Base-by-base conservation (phyloP, 805 yeast species). In the Yamadazyma kitorensis region DNA sequence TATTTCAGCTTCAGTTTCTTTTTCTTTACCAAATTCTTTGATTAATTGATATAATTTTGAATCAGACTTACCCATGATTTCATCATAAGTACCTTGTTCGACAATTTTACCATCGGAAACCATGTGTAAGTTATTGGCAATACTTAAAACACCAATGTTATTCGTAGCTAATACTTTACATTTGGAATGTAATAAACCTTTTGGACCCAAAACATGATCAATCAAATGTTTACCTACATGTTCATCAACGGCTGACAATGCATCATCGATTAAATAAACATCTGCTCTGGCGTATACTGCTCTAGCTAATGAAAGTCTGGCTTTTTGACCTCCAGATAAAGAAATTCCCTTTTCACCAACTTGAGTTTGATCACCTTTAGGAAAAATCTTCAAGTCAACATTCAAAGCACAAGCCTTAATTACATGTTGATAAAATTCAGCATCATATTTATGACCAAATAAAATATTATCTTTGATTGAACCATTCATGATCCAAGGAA, bases 261-360 rank as follows among this genome's bases (percentile, higher is more conserved):
- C 86, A 60, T 93, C 98, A 57, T 93, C 98, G 43, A 93, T 63
- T 25, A 93, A 63, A 55, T 86, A 88, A 19, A 93, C 77, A 53
- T 93, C 98, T 3, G 98, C 94, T 45, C 98, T 74, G 9, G 96
- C 76, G 55, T 93, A 93, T 7, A 93, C 96, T 9, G 98, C 97
- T 55, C 98, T 77, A 0, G 98, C 98, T 34, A 93, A 72, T 1
- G 95, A 81, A 23, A 93, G 72, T 57, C 98, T 80, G 0, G 98
- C 98, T 70, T 93, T 93, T 60, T 93, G 98, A 28, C 98, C 98
- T 33, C 98, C 98, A 26, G 96, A 86, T 31, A 93, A 70, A 10
- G 97, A 86, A 33, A 93, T 89, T 44, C 98, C 98, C 57, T 91
- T 87, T 64, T 93, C 98, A 43, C 98, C 98, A 38, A 93, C 98